Base-by-base conservation (phyloP, 805 yeast genomes). In the Peterozyma toletana region DNA sequence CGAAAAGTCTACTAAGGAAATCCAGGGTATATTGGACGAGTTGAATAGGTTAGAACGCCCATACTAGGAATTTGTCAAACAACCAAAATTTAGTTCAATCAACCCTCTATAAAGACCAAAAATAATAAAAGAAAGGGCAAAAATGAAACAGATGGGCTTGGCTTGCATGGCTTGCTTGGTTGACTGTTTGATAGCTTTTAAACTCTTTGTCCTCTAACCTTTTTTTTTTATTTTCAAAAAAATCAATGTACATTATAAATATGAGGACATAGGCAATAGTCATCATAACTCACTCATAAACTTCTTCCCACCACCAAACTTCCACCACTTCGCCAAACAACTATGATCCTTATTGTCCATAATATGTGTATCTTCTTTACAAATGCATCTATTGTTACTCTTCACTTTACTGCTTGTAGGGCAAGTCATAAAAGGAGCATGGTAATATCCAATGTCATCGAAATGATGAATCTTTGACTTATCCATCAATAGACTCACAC, bases 11-110 rank as follows among this genome's bases (percentile, higher is more conserved):
- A 95, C 89, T 51, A 85, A 86, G 37, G 97, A 90, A 57, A 67
- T 93, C 47, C 96, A 89, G 62, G 80, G 86, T 39, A 74, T 91
- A 45, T 71, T 93, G 53, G 95, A 90, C 52, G 96, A 93, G 67
- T 71, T 91, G 57, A 78, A 95, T 52, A 78, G 78, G 55, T 61
- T 77, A 42, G 83, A 77, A 52, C 73, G 73, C 11, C 62, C 71
- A 38, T 69, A 60, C 45, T 62, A 46, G 48, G 45, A n/a, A n/a
- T n/a, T n/a, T 44, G 31, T 44, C 38, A 9, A 27, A 35, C 30
- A 38, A 33, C 16, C 16, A 11, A 33, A 35, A 15, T 10, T 14
- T 6, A 41, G 14, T 31, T 17, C 33, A 16, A 35, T 31, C 21
- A 11, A 29, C 16, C 29, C 17, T 37, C 14, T 13, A 33, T 30